These are phyloP conservation scores for Coniferiporia sulphurascens DNA, from an alignment of 1,284 basidiomycete genomes.

Conservation along the genomic window DNA sequence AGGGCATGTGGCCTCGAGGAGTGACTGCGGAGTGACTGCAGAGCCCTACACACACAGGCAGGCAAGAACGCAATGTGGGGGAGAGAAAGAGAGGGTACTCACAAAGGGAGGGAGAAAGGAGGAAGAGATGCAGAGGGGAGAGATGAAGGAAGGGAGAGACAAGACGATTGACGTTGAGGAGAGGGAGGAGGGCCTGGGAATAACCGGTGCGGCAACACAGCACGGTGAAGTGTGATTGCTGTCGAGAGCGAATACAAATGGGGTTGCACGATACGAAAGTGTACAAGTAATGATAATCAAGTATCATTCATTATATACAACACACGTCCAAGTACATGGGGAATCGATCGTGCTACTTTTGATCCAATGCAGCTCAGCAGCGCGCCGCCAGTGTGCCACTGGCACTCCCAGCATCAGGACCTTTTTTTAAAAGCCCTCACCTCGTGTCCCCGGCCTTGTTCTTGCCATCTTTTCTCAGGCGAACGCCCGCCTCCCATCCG, in stretches of 20 bases:
- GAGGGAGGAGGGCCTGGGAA: conserved; percentile 28
- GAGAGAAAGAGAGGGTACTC: conserved; percentile 21
- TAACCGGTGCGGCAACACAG: conserved; percentile 28
- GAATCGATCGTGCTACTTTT: too few relatives aligned
- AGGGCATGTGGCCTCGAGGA: conserved; percentile 7
- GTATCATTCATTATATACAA: too few relatives aligned
- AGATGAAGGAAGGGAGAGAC: conserved; percentile 28
- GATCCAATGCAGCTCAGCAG: too few relatives aligned
- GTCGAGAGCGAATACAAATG: neutral
- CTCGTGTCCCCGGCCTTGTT: neutral
- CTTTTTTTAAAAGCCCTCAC: neutral
- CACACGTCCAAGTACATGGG: too few relatives aligned
- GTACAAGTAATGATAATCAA: too few relatives aligned
- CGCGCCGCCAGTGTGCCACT: too few relatives aligned
- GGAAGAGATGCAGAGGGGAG: conserved; percentile 19
- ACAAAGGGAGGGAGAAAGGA: conserved; percentile 20
- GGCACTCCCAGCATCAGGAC: neutral
- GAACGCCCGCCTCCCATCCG: too few relatives aligned
- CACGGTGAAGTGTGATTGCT: conserved; percentile 7
- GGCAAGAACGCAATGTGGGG: neutral
- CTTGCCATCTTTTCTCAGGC: neutral
- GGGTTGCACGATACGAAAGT: neutral
- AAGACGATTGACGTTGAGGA: conserved; percentile 25
- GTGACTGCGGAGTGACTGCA: neutral
- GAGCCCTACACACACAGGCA: conserved; percentile 11